Base-by-base conservation (phyloP, 2,329 filamentous ascomycete species). In the Pleomassaria siparia region DNA sequence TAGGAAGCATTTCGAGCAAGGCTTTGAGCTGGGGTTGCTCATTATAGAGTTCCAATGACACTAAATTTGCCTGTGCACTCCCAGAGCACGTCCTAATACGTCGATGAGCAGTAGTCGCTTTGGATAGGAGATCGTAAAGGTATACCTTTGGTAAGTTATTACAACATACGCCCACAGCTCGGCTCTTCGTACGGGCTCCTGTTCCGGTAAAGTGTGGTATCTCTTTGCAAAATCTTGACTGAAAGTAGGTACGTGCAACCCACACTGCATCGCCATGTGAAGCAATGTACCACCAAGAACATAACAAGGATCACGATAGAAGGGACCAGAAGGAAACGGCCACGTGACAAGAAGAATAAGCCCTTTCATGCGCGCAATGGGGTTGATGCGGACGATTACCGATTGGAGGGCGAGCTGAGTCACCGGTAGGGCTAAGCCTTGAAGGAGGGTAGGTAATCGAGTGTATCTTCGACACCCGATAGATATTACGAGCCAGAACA, bases 111-210 rank as follows among this genome's bases (percentile, higher is more conserved):
- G 35, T n/a, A 20, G 18, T 39, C 5, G 7, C 7, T 28, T 20
- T 18, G 35, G 18, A 8, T 18, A 11, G 35, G 18, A n/a, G 7
- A 18, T 39, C 18, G 8, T 12, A 11, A 39, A 10, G 35, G 18
- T 22, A 39, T 39, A 39, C 35, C 18, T 18, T 39, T 39, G 35
- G 18, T 39, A 39, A 4, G 35, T 39, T 7, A 39, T 39, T 4
- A 39, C 35, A 22, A 39, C 35, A 39, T 39, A 22, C 18, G 35
- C 35, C 35, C 35, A 39, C n/a, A 39, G 8, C 35, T 39, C 35
- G 4, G 35, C 35, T 39, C 35, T 39, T 6, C 35, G 35, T 20
- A 39, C 8, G 18, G 18, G 35, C n/a, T 39, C 35, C 18, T 39
- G 35, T 9, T 39, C 35, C 4, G 18, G 35, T 39, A 39, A 6